phyloP scores from a whole-genome alignment of 2,329 filamentous ascomycete genomes.

The Clarireedia monteithiana region DNA sequence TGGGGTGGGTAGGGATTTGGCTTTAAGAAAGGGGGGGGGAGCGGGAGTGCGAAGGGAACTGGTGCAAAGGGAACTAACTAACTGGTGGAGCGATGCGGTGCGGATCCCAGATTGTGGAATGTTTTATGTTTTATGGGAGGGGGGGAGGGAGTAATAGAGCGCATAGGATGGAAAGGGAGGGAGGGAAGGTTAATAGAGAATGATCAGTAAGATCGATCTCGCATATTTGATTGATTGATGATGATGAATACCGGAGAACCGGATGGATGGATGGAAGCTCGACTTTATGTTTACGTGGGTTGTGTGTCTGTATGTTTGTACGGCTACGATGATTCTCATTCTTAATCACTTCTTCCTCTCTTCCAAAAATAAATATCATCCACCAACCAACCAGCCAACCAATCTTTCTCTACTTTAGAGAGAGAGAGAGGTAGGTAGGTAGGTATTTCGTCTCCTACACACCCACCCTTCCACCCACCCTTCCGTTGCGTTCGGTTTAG shows the following conservation, averaged over 20 bases:
- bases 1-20: neutral
- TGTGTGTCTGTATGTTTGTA: neutral
- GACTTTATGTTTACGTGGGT: neutral
- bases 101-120: neutral
- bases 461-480: too few species aligned
- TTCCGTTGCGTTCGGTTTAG: too few species aligned
- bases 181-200: neutral
- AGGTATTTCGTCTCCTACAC: too few species aligned
- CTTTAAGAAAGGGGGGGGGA: neutral
- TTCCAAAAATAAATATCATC: neutral
- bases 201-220: neutral
- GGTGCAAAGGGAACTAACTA: too few species aligned
- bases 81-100: too few species aligned
- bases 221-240: neutral
- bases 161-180: neutral
- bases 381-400: too few species aligned
- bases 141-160: neutral
- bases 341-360: neutral
- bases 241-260: too few species aligned
- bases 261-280: too few species aligned
- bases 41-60: too few species aligned
- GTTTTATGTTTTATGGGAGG: neutral
- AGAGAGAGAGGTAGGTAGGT: too few species aligned
- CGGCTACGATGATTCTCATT: neutral
- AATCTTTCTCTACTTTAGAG: too few species aligned